A percentile compares a stretch with the other conserved stretches of the same genome.
Conservation (phyloP, 1,284 basidiomycete genomes). For the Sanghuangporus baumii region DNA sequence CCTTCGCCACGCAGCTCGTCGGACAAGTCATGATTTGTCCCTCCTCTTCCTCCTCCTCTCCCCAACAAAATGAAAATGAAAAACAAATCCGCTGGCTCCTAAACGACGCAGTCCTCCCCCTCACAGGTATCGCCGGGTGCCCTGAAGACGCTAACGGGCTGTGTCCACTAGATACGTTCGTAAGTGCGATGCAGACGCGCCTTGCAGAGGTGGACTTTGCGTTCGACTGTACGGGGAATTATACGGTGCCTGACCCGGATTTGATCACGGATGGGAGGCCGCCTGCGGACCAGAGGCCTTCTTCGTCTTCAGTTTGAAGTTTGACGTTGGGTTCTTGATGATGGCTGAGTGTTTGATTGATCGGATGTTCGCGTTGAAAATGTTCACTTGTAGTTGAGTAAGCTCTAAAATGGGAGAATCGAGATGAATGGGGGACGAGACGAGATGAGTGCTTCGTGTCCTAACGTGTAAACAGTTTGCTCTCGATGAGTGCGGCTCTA, state of each 20-base stretch:
- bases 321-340: neutral
- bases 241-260: constrained; percentile 36
- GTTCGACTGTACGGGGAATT: constrained; percentile 40
- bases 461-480: no score
- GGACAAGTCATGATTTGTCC: constrained; percentile 57
- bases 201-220: constrained; percentile 41
- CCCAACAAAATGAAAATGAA: constrained; percentile 20
- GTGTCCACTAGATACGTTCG: constrained; percentile 48
- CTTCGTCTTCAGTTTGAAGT: neutral
- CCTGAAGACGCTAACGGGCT: constrained; percentile 43
- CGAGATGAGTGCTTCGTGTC: no score
- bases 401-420: neutral
- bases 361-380: neutral
- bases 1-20: constrained; percentile 54
- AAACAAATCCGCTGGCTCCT: constrained; percentile 50
- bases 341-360: neutral
- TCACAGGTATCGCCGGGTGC: constrained; percentile 55
- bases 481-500: no score
- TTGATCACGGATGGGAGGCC: constrained; percentile 35
- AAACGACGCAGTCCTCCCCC: constrained; percentile 58
- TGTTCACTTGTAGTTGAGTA: neutral
- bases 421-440: neutral
- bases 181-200: constrained; percentile 41
- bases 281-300: constrained; percentile 19
- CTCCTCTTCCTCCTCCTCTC: constrained; percentile 22